Base-by-base conservation (phyloP, 345 rosid species). In the Hibiscus trionum region DNA sequence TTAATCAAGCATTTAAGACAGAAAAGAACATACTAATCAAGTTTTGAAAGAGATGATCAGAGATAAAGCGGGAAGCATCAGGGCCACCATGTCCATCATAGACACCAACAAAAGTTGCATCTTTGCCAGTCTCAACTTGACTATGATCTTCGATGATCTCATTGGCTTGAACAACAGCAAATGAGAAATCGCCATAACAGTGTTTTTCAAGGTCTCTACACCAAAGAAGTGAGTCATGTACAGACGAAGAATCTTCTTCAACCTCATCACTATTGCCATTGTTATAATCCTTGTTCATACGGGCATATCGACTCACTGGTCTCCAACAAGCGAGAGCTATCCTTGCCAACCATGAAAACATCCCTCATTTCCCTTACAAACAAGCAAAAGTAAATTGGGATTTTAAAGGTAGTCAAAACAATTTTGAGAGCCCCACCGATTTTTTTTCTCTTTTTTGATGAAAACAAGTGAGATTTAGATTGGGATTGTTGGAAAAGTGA, bases 1-100 rank as follows among this genome's bases (percentile, higher is more conserved):
- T 8, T 3, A 61, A 61, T 0, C 3, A 61, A 15, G 14, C 7
- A 60, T 52, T 7, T 5, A 61, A 31, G 31, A 29, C 31, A 29
- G 16, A 59, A 12, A 59, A 1, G 31, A 14, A 59, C 27, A 78
- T 68, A 92, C 99, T 84, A 81, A 86, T 90, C 47, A 95, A 80
- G 82, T 92, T 84, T 5, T 74, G 73, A 72, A 92, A 92, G 71
- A 95, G 91, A 80, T 92, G 90, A 73, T 95, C 98, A 42, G 82
- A 79, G 80, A 95, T 81, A 75, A 82, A 95, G 46, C 87, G 78
- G 66, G 99, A 82, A 55, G 99, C 99, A 14, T 92, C 98, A 19
- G 97, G 91, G 26, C 99, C 99, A 17, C 99, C 99, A 75, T 95
- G 99, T 4, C 98, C 98, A 73, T 94, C 98, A 62, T 90, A 90